phyloP scores from a whole-genome alignment of 1,284 basidiomycete species.

The Trametes versicolor region DNA sequence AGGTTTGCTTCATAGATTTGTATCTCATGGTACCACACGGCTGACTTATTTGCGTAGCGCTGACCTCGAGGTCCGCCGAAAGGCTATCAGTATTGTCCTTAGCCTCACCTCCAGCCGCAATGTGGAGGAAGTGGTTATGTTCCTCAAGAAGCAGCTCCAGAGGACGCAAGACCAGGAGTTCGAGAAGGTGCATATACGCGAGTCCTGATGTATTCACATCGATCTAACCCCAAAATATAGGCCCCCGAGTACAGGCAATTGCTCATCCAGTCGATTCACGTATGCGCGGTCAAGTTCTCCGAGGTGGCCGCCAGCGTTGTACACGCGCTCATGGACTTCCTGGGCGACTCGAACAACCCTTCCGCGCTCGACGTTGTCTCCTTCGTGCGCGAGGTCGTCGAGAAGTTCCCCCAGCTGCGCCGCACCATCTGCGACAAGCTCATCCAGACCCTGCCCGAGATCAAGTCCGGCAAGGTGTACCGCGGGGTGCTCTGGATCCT shows the following conservation, averaged over 20 bases:
- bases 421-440: constrained; percentile 89
- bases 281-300: constrained; percentile 97
- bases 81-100: constrained; percentile 91
- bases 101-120: constrained; percentile 96
- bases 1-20: constrained; percentile 54
- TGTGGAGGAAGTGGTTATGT: constrained; percentile 97
- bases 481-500: constrained; percentile 98
- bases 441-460: constrained; percentile 84
- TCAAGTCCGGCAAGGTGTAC: constrained; percentile 98
- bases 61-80: constrained; percentile 97
- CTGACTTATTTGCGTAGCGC: constrained; percentile 61
- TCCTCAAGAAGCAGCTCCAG: constrained; percentile 98
- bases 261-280: constrained; percentile 97
- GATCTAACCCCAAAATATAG: constrained; percentile 52
- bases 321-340: constrained; percentile 98
- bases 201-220: background rate
- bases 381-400: constrained; percentile 97
- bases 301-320: constrained; percentile 98
- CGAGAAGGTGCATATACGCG: constrained; percentile 69
- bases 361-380: constrained; percentile 96
- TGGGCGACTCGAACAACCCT: constrained; percentile 95
- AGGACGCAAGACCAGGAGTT: constrained; percentile 89
- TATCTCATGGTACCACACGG: background rate
- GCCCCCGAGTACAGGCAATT: constrained; percentile 96
- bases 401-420: constrained; percentile 95